These are phyloP conservation scores for Cadophora sp. DNA, from an alignment of 2,329 filamentous ascomycete species.

Conservation along the genomic window DNA sequence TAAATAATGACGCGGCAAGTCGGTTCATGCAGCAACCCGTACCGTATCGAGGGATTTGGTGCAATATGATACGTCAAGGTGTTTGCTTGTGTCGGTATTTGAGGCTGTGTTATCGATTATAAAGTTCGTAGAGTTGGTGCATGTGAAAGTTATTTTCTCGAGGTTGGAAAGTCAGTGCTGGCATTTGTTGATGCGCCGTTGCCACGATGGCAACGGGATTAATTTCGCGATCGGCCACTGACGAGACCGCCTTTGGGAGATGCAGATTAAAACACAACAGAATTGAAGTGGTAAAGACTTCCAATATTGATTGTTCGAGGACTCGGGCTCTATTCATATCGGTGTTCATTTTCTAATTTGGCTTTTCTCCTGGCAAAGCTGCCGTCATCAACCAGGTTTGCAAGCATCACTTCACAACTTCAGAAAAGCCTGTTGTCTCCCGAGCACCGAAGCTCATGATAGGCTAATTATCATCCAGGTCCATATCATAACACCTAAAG, in stretches of 20 bases:
- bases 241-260: not conserved
- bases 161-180: not conserved
- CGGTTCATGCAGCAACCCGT: constrained; percentile 40
- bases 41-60: constrained; percentile 16
- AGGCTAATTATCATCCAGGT: not conserved
- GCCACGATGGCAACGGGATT: not conserved
- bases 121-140: not conserved
- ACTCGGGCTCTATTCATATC: not conserved
- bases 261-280: not conserved
- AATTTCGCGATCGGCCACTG: constrained; percentile 10
- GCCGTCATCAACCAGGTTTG: not conserved
- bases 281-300: not conserved
- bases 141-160: not conserved
- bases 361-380: not conserved
- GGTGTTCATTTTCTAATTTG: not conserved
- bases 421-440: not conserved
- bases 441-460: not conserved
- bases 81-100: constrained; percentile 6
- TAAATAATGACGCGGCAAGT: constrained; percentile 33
- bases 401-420: not conserved
- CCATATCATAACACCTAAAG: not conserved
- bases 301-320: not conserved
- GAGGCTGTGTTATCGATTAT: constrained; percentile 2
- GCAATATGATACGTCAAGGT: constrained; percentile 3
- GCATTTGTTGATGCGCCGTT: not conserved